Evolutionary conservation across 2,329 filamentous ascomycete genomes (phyloP).

Genomic region (Colletotrichum sojae): DNA sequence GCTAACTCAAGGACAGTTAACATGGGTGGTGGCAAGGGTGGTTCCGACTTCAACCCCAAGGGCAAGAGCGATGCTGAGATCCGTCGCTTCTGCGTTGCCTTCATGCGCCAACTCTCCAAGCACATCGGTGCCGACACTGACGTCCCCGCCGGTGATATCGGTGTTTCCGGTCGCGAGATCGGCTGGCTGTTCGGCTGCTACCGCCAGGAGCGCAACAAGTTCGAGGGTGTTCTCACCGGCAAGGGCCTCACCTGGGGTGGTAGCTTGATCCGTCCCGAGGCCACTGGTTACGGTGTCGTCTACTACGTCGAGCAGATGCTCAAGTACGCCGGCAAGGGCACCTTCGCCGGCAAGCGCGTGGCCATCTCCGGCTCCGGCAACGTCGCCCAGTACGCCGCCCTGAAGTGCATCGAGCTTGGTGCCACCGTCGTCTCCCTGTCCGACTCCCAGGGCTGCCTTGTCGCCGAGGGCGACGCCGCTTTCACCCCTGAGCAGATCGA

Average conservation of each 20-base stretch:
- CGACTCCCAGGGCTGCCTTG: constrained; percentile 88
- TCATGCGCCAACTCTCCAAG: constrained; percentile 96
- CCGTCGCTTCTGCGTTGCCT: constrained; percentile 94
- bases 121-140: constrained; percentile 98
- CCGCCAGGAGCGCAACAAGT: constrained; percentile 88
- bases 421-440: constrained; percentile 93
- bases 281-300: constrained; percentile 95
- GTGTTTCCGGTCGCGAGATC: constrained; percentile 91
- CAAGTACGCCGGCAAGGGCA: constrained; percentile 87
- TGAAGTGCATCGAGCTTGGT: constrained; percentile 97
- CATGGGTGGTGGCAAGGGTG: constrained; percentile 98
- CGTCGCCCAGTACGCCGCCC: constrained; percentile 96
- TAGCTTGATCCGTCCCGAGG: constrained; percentile 93
- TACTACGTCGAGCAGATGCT: constrained; percentile 99
- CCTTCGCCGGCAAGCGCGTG: constrained; percentile 91
- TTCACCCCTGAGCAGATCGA: constrained; percentile 87
- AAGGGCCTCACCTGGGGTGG: constrained; percentile 97
- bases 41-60: constrained; percentile 98
- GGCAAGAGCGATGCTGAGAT: constrained; percentile 98
- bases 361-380: constrained; percentile 98
- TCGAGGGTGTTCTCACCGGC: constrained; percentile 96
- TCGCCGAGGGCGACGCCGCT: constrained; percentile 78
- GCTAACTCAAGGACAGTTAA: constrained; percentile 68
- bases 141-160: constrained; percentile 97
- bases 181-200: constrained; percentile 97